phyloP scores from a whole-genome alignment of 2,329 filamentous ascomycete species.

The Talaromyces verruculosus region DNA sequence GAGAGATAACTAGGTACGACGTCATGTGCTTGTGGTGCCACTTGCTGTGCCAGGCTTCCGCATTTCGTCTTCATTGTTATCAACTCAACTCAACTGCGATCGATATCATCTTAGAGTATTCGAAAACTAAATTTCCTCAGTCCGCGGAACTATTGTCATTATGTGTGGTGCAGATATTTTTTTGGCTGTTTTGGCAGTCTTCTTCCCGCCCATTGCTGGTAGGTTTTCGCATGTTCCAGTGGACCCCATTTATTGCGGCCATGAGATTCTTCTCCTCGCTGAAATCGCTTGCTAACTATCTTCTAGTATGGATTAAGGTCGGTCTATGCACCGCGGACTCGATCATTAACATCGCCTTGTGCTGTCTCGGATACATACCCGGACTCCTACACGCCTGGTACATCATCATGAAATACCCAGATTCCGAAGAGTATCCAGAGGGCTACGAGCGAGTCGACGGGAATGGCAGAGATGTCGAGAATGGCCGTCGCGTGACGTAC shows the following conservation, averaged over 20 bases:
- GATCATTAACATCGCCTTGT: slow-evolving; percentile 92
- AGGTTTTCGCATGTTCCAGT: slow-evolving; percentile 29
- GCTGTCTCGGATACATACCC: slow-evolving; percentile 73
- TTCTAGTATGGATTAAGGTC: slow-evolving; percentile 88
- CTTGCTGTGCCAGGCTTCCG: slow-evolving; percentile 4
- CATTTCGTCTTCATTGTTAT: neutral
- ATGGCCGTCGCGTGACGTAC: slow-evolving; percentile 62
- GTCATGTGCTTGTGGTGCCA: slow-evolving; percentile 10
- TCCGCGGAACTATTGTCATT: slow-evolving; percentile 15
- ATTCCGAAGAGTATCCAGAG: slow-evolving; percentile 60
- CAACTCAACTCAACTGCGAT: neutral
- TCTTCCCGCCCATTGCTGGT: slow-evolving; percentile 62
- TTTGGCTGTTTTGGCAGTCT: slow-evolving; percentile 59
- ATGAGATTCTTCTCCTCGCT: too few species aligned
- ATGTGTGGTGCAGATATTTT: slow-evolving; percentile 64
- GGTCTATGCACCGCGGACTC: slow-evolving; percentile 91
- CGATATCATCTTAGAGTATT: neutral
- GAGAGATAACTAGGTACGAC: neutral
- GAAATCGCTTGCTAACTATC: slow-evolving; percentile 25
- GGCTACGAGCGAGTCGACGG: slow-evolving; percentile 64
- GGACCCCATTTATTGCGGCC: neutral
- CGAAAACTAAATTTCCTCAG: neutral
- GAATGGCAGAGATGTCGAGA: slow-evolving; percentile 41
- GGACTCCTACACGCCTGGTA: slow-evolving; percentile 96
- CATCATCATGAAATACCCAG: slow-evolving; percentile 89